Conservation (phyloP, 2,329 filamentous ascomycete genomes). For the Aspergillus pseudoviridinutans region DNA sequence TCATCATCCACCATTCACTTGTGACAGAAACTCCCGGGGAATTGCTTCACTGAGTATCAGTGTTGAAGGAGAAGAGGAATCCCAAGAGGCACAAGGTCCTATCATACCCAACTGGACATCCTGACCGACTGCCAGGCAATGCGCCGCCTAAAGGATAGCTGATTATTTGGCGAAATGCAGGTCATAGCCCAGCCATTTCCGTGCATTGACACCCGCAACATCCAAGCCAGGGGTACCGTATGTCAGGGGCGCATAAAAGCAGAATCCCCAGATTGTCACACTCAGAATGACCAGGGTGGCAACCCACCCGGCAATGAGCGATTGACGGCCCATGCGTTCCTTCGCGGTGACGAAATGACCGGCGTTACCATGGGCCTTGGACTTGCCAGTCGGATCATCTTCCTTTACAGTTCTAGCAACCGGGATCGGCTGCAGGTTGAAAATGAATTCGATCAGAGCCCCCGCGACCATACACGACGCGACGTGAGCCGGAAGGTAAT, state of each 20-base stretch:
- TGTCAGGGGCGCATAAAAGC: constrained; percentile 90
- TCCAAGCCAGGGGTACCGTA: constrained; percentile 89
- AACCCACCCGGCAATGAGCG: constrained; percentile 72
- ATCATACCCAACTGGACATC: not conserved
- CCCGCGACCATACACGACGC: constrained; percentile 87
- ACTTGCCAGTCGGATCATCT: constrained; percentile 37
- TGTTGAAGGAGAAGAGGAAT: not conserved
- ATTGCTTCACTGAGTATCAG: not conserved
- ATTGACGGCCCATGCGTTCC: constrained; percentile 76
- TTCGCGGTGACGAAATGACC: constrained; percentile 68
- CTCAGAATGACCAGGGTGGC: constrained; percentile 67
- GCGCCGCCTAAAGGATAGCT: not conserved
- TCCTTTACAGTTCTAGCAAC: constrained; percentile 42
- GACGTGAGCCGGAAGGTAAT: constrained; percentile 92
- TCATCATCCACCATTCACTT: not conserved
- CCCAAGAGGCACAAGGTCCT: not conserved
- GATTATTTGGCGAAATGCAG: constrained; percentile 95
- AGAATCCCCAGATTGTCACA: constrained; percentile 71
- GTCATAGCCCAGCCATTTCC: constrained; percentile 97
- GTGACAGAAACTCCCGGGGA: too few relatives aligned
- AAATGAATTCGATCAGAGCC: constrained; percentile 90
- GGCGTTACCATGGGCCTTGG: constrained; percentile 39
- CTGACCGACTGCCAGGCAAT: not conserved
- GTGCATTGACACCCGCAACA: constrained; percentile 70
- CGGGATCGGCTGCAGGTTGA: constrained; percentile 72